Evolutionary conservation across 495 filamentous ascomycete species (phyloP).

Genomic region (Penicillium paxilli): DNA sequence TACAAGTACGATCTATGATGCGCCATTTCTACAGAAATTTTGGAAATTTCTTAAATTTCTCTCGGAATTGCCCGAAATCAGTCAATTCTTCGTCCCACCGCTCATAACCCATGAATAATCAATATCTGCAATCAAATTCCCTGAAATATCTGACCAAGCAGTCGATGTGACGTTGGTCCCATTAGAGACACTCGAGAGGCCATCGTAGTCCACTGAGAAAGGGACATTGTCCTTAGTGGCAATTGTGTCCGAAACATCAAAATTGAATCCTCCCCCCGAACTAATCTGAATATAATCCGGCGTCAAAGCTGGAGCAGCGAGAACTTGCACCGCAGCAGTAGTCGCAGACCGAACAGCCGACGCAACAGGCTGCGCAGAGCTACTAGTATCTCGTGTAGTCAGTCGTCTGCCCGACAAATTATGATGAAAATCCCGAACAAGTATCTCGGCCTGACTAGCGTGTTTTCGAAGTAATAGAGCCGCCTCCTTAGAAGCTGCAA

Average conservation of each 20-base stretch:
- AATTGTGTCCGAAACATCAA: background rate
- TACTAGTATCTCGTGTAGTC: background rate
- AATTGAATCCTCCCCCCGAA: background rate
- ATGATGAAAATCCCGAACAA: constrained; percentile 4
- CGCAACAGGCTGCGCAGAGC: background rate
- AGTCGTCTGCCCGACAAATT: background rate
- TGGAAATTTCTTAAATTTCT: too few species aligned
- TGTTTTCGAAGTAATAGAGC: background rate
- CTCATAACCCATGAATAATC: background rate
- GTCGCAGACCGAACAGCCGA: background rate
- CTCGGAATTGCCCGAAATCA: too few species aligned
- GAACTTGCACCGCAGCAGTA: constrained; percentile 1
- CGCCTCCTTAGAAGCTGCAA: background rate
- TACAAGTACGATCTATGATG: background rate
- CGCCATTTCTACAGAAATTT: too few species aligned
- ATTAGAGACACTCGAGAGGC: background rate
- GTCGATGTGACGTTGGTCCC: background rate
- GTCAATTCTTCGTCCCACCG: background rate
- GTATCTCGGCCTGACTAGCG: constrained; percentile 5
- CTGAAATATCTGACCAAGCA: background rate
- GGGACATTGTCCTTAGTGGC: background rate
- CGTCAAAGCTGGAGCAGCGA: constrained; percentile 6
- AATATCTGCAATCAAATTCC: background rate
- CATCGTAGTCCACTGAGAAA: background rate
- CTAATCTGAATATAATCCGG: constrained; percentile 6